Evolutionary conservation across 257 asterid genomes (phyloP), one percentile per base, ranked within the genome.

Genomic region (Solanum habrochaites): DNA sequence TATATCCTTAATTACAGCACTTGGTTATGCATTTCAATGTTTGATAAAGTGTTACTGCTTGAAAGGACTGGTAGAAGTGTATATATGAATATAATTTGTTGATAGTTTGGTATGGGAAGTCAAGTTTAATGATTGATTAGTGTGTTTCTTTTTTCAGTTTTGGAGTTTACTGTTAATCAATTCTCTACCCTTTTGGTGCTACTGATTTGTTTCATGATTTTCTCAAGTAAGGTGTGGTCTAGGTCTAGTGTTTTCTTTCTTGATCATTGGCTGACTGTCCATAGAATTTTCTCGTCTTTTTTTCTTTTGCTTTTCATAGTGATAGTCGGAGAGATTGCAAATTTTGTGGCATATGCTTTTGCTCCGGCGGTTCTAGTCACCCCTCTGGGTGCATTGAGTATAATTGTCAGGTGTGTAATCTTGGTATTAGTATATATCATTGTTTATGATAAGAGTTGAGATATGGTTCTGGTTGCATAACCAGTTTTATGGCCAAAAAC

Each of bases 301-400:
- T 35, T 14, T 21, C 1, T 71, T 18, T 70, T 32, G 58, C 70
- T 89, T 90, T 85, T 25, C 70, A 75, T 89, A 95, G 99, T 95
- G 99, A 94, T 95, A 40, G 83, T 94, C 23, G 98, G 99, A 90
- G 98, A 96, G 91, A 90, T 94, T 62, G 97, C 98, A 3, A 96
- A 96, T 85, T 94, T 95, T 64, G 98, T 94, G 90, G 99, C 99
- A 16, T 93, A 96, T 91, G 97, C 98, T 81, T 96, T 94, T 91
- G 98, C 99, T 74, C 98, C 99, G 37, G 97, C 99, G 52, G 98
- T 96, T 83, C 99, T 96, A 47, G 97, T 96, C 74, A 93, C 99
- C 4, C 99, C 99, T 88, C 96, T 96, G 83, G 98, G 96, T 4
- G 98, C 99, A 73, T 89, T 96, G 91, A 96, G 99, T 89, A 94